phyloP scores from a whole-genome alignment of 1,284 basidiomycete species.

The Cutaneotrichosporon sp. region DNA sequence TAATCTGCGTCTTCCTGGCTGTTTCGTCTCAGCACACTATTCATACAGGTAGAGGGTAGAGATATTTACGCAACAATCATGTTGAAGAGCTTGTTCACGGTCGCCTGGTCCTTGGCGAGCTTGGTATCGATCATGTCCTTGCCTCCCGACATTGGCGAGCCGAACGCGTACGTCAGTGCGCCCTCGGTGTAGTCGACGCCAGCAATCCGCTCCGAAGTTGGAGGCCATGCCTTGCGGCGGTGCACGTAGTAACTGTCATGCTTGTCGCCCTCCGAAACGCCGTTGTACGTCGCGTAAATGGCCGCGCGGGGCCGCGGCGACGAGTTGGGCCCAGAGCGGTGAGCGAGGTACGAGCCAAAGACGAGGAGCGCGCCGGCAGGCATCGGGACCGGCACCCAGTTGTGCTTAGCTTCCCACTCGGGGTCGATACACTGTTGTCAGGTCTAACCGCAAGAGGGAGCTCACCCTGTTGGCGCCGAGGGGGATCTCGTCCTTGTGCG shows the following conservation, averaged over 20 bases:
- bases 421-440: constrained; percentile 34
- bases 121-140: constrained; percentile 26
- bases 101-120: constrained; percentile 13
- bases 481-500: constrained; percentile 33
- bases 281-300: constrained; percentile 48
- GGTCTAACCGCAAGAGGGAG: background rate
- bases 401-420: constrained; percentile 36
- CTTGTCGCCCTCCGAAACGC: constrained; percentile 41
- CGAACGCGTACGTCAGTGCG: constrained; percentile 31
- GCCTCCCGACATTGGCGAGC: constrained; percentile 33
- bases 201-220: constrained; percentile 36
- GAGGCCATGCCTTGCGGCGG: constrained; percentile 40
- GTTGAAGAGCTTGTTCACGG: constrained; percentile 23
- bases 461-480: constrained; percentile 32
- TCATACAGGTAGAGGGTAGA: background rate
- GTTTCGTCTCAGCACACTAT: constrained; percentile 14
- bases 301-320: constrained; percentile 35
- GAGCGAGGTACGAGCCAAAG: constrained; percentile 47
- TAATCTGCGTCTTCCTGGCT: constrained; percentile 34
- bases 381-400: constrained; percentile 42
- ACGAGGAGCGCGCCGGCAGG: constrained; percentile 39
- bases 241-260: constrained; percentile 45
- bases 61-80: constrained; percentile 28
- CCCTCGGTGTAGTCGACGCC: constrained; percentile 42
- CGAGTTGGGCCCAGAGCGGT: constrained; percentile 42